Base-by-base conservation (phyloP, 495 filamentous ascomycete species). In the Xylaria scruposa region DNA sequence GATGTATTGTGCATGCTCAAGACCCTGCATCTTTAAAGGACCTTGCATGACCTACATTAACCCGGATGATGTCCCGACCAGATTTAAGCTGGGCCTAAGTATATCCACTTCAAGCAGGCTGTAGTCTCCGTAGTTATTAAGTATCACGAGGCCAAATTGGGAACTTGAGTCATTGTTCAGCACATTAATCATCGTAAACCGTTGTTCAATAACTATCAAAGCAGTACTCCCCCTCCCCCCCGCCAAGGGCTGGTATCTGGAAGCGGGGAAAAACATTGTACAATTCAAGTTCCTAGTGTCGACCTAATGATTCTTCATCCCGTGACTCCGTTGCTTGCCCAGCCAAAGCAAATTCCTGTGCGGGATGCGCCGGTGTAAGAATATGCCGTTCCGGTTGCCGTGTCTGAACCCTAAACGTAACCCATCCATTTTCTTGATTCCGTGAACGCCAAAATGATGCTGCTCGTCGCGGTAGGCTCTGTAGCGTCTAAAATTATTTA, bases 381-480 rank as follows among this genome's bases (percentile, higher is more conserved):
- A 33, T 29, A 47, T 49, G 42, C 62, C 42, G 17, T 33, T 33
- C 40, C 42, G 5, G 31, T 65, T 65, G 24, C 62, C 42, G 1
- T 65, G 15, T 49, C 42, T 33, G 42, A 65, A 65, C 24, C 40
- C 15, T 21, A 29, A 17, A 31, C 19, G 44, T 51, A 33, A 53
- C 63, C 46, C 19, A 4, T n/a, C 47, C 26, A 31, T 67, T 67
- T 51, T 53, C 8, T 67, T 51, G 10, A 33, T 49, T 33, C 62
- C 62, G n/a, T 51, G 38, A 72, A 76, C 76, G 72, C 76, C 76
- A 47, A 33, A 71, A 38, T 64, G 31, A 78, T 78, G 76, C 76
- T 62, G 40, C 49, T 33, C 19, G 15, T 2, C 33, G 33, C 15
- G n/a, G n/a, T 60, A n/a, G 31, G 33, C 33, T 29, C 31, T 36